These are phyloP conservation scores for Paracamarosporium sp. DNA, from an alignment of 2,329 filamentous ascomycete genomes.

Conservation along the genomic window DNA sequence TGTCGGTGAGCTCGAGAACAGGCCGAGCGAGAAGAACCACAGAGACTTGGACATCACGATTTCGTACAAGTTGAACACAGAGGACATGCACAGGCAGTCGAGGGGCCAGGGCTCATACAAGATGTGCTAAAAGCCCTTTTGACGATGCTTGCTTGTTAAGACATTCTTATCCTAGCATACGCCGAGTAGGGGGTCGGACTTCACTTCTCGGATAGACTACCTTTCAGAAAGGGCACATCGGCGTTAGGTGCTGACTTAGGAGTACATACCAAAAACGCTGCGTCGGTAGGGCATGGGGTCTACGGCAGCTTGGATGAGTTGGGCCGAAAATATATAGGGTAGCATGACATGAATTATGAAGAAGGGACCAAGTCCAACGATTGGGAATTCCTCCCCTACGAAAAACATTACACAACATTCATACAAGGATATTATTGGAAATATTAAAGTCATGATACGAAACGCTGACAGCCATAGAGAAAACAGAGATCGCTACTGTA, in stretches of 20 bases:
- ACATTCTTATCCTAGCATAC: neutral
- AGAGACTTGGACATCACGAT: slow-evolving; percentile 93
- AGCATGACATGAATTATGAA: slow-evolving; percentile 41
- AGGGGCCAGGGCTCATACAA: slow-evolving; percentile 81
- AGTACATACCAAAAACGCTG: slow-evolving; percentile 7
- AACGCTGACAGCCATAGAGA: neutral
- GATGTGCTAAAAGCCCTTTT: slow-evolving; percentile 55
- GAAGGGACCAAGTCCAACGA: slow-evolving; percentile 41
- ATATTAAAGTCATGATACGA: neutral
- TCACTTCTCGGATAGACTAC: slow-evolving; percentile 6
- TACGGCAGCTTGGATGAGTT: neutral
- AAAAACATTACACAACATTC: neutral
- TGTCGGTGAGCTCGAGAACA: slow-evolving; percentile 75
- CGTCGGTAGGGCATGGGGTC: neutral
- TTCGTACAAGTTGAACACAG: slow-evolving; percentile 79
- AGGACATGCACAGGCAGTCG: slow-evolving; percentile 72
- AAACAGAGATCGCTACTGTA: neutral
- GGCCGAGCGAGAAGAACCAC: slow-evolving; percentile 91
- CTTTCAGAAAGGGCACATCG: slow-evolving; percentile 13
- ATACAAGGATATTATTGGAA: neutral
- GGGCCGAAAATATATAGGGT: slow-evolving; percentile 36
- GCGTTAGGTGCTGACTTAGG: slow-evolving; percentile 1
- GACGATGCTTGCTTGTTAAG: neutral
- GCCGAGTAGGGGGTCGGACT: neutral
- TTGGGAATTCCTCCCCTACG: slow-evolving; percentile 46